A percentile compares a stretch with the other conserved stretches of the same genome.
These are phyloP conservation scores for Solidago caesia DNA, from an alignment of 129 eudicot genomes.

Conservation along the genomic window DNA sequence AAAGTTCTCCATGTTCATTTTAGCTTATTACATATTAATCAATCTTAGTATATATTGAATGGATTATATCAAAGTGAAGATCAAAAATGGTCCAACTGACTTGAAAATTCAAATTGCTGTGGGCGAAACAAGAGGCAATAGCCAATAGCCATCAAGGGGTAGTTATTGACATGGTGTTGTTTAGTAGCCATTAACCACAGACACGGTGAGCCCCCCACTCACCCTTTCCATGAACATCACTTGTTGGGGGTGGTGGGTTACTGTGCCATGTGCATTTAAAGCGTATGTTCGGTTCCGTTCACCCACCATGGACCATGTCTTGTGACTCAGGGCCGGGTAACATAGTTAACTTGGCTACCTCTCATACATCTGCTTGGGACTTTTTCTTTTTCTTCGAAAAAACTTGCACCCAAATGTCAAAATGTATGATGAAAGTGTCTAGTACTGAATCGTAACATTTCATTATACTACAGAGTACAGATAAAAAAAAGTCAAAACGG, in stretches of 20 bases:
- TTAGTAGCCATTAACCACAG: constrained; percentile 28
- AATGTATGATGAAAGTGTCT: not conserved
- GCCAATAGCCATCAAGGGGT: constrained; percentile 29
- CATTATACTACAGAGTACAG: too few relatives aligned
- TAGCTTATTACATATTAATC: not conserved
- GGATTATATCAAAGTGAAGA: constrained; percentile 13
- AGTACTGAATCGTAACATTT: too few relatives aligned
- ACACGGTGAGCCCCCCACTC: constrained; percentile 38
- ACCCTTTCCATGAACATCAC: constrained; percentile 27
- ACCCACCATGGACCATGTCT: constrained; percentile 28
- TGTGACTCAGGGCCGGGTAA: constrained; percentile 4
- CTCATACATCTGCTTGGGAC: not conserved
- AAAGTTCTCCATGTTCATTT: not conserved
- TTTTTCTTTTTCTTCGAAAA: not conserved
- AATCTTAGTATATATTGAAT: not conserved
- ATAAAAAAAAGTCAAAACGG: too few relatives aligned
- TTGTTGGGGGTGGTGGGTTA: constrained; percentile 13
- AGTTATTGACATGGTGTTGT: constrained; percentile 35
- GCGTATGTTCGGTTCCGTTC: constrained; percentile 17
- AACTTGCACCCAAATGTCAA: not conserved
- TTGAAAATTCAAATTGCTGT: constrained; percentile 17
- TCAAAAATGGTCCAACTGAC: constrained; percentile 21
- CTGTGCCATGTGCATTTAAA: constrained; percentile 42
- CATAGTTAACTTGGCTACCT: not conserved
- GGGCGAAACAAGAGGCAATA: constrained; percentile 30